These are phyloP conservation scores for Nannochloropsis limnetica DNA, from an alignment of 352 stramenopile species.

Conservation along the genomic window DNA sequence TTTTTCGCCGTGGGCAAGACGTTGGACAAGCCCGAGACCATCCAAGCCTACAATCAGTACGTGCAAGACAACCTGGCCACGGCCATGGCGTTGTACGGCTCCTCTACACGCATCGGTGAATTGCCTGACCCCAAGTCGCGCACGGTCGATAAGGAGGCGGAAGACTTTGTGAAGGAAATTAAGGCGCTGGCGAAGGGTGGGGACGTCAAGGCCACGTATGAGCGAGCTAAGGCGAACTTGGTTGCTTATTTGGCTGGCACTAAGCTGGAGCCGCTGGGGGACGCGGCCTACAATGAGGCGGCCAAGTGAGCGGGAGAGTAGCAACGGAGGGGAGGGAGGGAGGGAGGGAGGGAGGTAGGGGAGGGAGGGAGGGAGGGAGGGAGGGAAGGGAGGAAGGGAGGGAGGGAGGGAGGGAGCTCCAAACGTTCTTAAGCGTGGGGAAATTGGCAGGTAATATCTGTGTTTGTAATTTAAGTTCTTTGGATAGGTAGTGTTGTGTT, in stretches of 20 bases:
- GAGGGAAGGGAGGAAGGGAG: not conserved
- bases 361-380: not conserved
- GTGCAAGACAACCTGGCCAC: not conserved
- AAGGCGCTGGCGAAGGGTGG: not conserved
- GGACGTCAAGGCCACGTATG: conserved; percentile 19
- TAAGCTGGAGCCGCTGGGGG: conserved; percentile 11
- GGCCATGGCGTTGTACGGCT: conserved; percentile 5
- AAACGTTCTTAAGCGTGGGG: not conserved
- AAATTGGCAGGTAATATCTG: not conserved
- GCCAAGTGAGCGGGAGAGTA: not conserved
- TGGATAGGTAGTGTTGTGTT: not conserved
- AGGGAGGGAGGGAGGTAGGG: not conserved
- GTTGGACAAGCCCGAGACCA: not conserved
- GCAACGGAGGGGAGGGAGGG: not conserved
- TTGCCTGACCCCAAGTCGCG: conserved; percentile 14
- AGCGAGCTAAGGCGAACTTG: not conserved
- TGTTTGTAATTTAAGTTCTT: not conserved
- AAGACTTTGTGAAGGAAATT: conserved; percentile 32
- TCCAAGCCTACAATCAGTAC: not conserved
- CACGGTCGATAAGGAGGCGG: conserved; percentile 15
- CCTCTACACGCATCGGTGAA: conserved; percentile 29
- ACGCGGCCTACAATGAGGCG: not conserved
- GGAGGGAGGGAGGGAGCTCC: too few species aligned
- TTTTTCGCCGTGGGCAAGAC: conserved; percentile 1
- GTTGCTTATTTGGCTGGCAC: conserved; percentile 8